Base-by-base conservation (phyloP, 495 filamentous ascomycete species). In the Penicillium goetzii region DNA sequence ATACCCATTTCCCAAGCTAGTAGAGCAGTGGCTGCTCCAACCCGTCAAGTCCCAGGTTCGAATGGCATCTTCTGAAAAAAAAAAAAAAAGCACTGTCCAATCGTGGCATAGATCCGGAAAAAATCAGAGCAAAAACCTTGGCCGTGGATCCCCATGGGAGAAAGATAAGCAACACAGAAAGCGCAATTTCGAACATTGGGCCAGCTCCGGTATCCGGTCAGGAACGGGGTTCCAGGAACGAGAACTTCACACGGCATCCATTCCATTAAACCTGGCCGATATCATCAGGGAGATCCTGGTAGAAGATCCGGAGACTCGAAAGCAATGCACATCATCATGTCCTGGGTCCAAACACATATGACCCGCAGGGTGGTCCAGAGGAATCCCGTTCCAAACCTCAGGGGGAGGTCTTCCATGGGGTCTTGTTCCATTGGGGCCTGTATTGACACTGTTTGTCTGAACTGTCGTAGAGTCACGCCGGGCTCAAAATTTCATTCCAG, bases 381-480 rank as follows among this genome's bases (percentile, higher is more conserved):
- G 32, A 40, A 12, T 33, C 34, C 23, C 23, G 56, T n/a, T 60
- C 56, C 47, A 45, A 36, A 38, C 47, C 28, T 28, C 38, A 56
- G 26, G 10, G 3, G 5, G 5, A 6, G 45, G 26, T 36, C 63
- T 52, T 45, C 54, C 33, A 26, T 4, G 49, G 50, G n/a, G 38
- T 15, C 40, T 55, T 14, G 40, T 34, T 62, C 54, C 60, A 50
- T 23, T 26, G 1, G 43, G 32, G 19, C 54, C 3, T 7, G 7
- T 21, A 17, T 33, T 36, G 52, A 21, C 38, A 51, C 58, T 59
- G 58, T 52, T 63, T 60, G 60, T 52, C 28, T 66, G 41, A 64
- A 52, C 61, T 67, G 65, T 61, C 65, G 61, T 52, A 40, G 59
- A 60, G 65, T 60, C 60, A 15, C 28, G 45, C 51, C 19, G 12